Conservation (phyloP, 1,139 yeast species). For the Nakaseomyces glabratus region DNA sequence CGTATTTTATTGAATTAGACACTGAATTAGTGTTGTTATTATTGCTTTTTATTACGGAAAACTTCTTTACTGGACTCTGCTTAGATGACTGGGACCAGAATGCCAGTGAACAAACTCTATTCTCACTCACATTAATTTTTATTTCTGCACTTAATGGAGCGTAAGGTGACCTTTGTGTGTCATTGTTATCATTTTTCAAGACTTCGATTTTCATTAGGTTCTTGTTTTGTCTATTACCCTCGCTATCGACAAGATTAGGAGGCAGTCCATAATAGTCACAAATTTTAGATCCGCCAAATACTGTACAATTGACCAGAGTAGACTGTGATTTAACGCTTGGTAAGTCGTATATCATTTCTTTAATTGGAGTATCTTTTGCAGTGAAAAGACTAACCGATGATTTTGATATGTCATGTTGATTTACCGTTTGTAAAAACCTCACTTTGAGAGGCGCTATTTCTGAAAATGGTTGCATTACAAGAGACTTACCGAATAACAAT, state of each 20-base stretch:
- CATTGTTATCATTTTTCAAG: slow-evolving; percentile 39
- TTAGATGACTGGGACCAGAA: slow-evolving; percentile 42
- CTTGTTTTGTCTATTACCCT: slow-evolving; percentile 27
- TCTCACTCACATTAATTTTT: slow-evolving; percentile 47
- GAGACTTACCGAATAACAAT: slow-evolving; percentile 35
- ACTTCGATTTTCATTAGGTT: slow-evolving; percentile 45
- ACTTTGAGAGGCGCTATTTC: slow-evolving; percentile 56
- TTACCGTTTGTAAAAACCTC: slow-evolving; percentile 52
- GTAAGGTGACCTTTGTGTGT: slow-evolving; percentile 40
- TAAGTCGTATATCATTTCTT: slow-evolving; percentile 42
- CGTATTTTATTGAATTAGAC: slow-evolving; percentile 40
- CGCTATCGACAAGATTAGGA: slow-evolving; percentile 44
- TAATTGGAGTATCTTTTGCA: slow-evolving; percentile 38
- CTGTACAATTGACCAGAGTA: no score
- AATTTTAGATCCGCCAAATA: slow-evolving; percentile 44
- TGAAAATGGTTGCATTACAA: slow-evolving; percentile 45
- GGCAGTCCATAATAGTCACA: slow-evolving; percentile 46
- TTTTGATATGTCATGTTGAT: slow-evolving; percentile 32
- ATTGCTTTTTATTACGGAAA: slow-evolving; percentile 41
- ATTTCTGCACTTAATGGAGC: slow-evolving; percentile 63
- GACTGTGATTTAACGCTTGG: slow-evolving; percentile 66
- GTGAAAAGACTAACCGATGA: slow-evolving; percentile 44
- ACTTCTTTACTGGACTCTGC: slow-evolving; percentile 52
- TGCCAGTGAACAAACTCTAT: slow-evolving; percentile 51
- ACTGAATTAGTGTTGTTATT: slow-evolving; percentile 7